Evolutionary conservation across 2,329 filamentous ascomycete species (phyloP).

Genomic region (Chaetomiaceae sp.): DNA sequence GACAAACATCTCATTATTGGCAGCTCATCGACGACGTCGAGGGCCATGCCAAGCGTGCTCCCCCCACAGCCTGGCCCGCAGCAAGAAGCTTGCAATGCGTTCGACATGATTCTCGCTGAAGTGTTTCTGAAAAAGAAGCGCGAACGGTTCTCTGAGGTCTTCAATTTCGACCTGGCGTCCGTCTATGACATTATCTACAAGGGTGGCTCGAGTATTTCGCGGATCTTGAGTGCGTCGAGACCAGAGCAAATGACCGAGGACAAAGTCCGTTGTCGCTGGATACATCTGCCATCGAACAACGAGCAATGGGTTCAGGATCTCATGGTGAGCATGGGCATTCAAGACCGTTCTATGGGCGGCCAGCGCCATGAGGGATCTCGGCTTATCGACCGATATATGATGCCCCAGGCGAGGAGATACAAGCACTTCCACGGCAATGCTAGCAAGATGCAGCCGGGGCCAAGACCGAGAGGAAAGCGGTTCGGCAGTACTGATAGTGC

Average conservation of each 20-base stretch:
- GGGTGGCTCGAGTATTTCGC: not conserved
- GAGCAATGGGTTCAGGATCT: constrained; percentile 12
- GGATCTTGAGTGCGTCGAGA: not conserved
- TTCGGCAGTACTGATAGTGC: constrained; percentile 2
- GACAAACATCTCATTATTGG: constrained; percentile 13
- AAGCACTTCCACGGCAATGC: constrained; percentile 4
- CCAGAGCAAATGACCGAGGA: constrained; percentile 3
- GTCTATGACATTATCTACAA: constrained; percentile 10
- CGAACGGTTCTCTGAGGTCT: constrained; percentile 9
- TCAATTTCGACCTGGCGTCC: constrained; percentile 9
- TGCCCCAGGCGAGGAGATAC: constrained; percentile 12
- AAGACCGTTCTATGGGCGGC: constrained; percentile 5
- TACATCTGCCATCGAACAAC: constrained; percentile 15
- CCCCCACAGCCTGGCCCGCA: not conserved
- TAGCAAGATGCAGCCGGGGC: not conserved
- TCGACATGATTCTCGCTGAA: constrained; percentile 13
- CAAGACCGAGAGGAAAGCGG: not conserved
- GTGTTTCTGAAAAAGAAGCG: constrained; percentile 12
- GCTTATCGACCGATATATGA: constrained; percentile 17
- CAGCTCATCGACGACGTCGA: constrained; percentile 4
- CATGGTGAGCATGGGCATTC: constrained; percentile 9
- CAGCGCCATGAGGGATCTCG: constrained; percentile 10
- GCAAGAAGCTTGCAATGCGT: constrained; percentile 4
- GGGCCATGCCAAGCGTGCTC: not conserved
- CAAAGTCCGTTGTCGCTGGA: constrained; percentile 12